Conservation (phyloP, 164 flowering plant species). For the Akebia trifoliata region DNA sequence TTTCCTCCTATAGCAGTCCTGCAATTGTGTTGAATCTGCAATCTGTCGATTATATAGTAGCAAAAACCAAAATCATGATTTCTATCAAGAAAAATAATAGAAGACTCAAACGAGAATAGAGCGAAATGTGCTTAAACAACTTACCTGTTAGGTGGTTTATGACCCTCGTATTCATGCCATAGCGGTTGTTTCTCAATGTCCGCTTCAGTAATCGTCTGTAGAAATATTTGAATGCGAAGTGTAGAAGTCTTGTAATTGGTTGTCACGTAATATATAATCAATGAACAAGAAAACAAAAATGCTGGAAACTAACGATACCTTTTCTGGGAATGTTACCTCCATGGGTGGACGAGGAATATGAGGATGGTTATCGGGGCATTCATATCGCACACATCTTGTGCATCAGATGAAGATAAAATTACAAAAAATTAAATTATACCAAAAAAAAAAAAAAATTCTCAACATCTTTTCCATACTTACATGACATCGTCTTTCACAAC, state of each 20-base stretch:
- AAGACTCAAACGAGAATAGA: not conserved
- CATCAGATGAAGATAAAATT: not conserved
- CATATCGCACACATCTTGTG: conserved; percentile 27
- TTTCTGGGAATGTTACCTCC: conserved; percentile 12
- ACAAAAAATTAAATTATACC: not conserved
- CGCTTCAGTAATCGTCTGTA: conserved; percentile 25
- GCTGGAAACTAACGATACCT: conserved; percentile 11
- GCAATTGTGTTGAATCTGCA: not conserved
- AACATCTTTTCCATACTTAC: conserved; percentile 5
- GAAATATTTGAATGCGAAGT: no score
- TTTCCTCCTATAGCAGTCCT: not conserved
- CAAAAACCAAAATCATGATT: not conserved
- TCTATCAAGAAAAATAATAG: not conserved
- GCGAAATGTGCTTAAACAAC: not conserved
- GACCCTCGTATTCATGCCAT: conserved; percentile 33
- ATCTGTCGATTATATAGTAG: not conserved
- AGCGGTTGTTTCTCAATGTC: conserved; percentile 20
- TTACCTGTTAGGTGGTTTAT: not conserved
- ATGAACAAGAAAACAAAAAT: not conserved
- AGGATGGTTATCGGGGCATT: conserved; percentile 8
- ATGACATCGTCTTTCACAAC: not conserved
- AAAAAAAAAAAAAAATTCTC: not conserved
- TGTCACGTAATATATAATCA: no score
- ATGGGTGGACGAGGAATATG: conserved; percentile 22
- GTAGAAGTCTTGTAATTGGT: no score